These are phyloP conservation scores for Alternaria alternata DNA, from an alignment of 2,329 filamentous ascomycete genomes.

Conservation along the genomic window DNA sequence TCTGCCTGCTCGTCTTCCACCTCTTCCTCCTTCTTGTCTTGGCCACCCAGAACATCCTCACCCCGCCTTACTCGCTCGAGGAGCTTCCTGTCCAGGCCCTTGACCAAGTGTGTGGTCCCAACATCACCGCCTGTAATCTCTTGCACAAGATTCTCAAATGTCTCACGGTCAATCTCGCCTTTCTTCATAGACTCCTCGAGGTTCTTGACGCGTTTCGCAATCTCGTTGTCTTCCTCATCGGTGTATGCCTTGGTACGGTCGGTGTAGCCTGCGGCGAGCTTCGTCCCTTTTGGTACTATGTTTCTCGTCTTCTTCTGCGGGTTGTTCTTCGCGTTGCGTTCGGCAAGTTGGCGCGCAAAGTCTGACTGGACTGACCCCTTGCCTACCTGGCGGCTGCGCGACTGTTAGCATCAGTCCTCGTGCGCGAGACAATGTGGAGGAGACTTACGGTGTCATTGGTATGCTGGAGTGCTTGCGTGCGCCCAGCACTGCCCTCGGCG, in stretches of 20 bases:
- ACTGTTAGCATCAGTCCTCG: slow-evolving; percentile 11
- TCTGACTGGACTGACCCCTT: slow-evolving; percentile 64
- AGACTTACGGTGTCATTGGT: slow-evolving; percentile 87
- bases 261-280: slow-evolving; percentile 79
- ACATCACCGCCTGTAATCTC: slow-evolving; percentile 85
- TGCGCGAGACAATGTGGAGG: background rate
- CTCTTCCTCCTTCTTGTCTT: slow-evolving; percentile 47
- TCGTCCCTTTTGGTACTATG: slow-evolving; percentile 82
- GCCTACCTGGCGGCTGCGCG: slow-evolving; percentile 69
- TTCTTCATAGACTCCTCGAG: slow-evolving; percentile 84
- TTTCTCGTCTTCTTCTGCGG: slow-evolving; percentile 77
- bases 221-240: slow-evolving; percentile 62
- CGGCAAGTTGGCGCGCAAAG: slow-evolving; percentile 85
- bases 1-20: slow-evolving; percentile 33
- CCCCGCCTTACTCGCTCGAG: slow-evolving; percentile 73
- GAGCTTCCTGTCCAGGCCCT: slow-evolving; percentile 87
- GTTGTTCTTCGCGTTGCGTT: slow-evolving; percentile 67
- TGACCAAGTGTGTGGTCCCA: slow-evolving; percentile 83
- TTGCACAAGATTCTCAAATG: slow-evolving; percentile 76
- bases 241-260: slow-evolving; percentile 76
- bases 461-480: slow-evolving; percentile 82
- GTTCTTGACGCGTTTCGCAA: slow-evolving; percentile 73
- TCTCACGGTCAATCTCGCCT: slow-evolving; percentile 81
- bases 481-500: slow-evolving; percentile 66
- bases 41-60: slow-evolving; percentile 59